Base-by-base conservation (phyloP, 257 asterid species). In the Jasminum sambac region DNA sequence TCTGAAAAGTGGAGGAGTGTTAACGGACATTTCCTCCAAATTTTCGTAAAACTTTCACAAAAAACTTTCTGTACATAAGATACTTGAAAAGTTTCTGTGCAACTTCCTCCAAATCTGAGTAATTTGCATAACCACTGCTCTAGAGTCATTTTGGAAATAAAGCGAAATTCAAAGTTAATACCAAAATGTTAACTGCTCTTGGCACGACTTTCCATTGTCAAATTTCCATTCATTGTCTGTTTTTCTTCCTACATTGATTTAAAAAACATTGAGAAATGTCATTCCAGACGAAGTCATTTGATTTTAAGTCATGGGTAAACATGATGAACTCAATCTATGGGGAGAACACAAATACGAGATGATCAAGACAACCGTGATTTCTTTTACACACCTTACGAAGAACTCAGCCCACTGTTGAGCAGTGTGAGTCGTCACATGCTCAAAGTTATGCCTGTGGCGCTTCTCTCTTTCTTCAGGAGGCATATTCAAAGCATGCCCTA, bases 401-500 rank as follows among this genome's bases (percentile, higher is more conserved):
- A 86, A 84, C 81, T 94, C 99, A 48, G 99, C 99, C 99, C 99
- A 94, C 68, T 91, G 93, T 86, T 91, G 98, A 74, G 99, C 96
- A 81, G 99, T 94, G 84, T 89, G 99, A 69, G 86, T 86, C 23
- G 96, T 89, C 82, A 94, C 96, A 64, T 94, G 99, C 61, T 79
- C 73, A 74, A 85, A 94, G 78, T 94, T 94, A 80, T 85, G 96
- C 50, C 76, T 79, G 74, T 94, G 99, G 38, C 98, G 99, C 72
- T 94, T 91, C 81, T 94, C 96, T 84, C 99, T 80, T 81, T 94
- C 96, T 67, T 88, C 99, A 68, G 87, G 78, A 0, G 81, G 36
- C 99, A 94, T 94, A 68, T 88, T 76, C 81, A 94, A 76, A 81
- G 99, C 99, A 72, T 91, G 86, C 50, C 57, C 80, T 43, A 81